These are phyloP conservation scores for Saturnispora besseyi DNA, from an alignment of 805 yeast species.

Conservation along the genomic window DNA sequence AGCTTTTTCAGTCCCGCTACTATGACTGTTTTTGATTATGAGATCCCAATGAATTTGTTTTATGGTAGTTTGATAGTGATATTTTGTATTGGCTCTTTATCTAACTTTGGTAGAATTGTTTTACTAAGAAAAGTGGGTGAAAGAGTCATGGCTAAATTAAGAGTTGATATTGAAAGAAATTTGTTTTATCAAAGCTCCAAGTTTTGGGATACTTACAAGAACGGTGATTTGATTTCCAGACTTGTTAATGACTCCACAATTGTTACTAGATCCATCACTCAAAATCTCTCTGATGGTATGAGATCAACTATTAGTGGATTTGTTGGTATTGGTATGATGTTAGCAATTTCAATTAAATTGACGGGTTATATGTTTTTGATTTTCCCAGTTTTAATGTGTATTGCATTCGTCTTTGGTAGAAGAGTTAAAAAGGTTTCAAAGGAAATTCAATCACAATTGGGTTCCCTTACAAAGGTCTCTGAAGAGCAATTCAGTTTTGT, in stretches of 20 bases:
- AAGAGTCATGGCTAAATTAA: conserved; percentile 71
- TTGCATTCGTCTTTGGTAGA: conserved; percentile 77
- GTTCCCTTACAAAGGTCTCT: conserved; percentile 77
- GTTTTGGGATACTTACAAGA: conserved; percentile 80
- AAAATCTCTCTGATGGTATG: conserved; percentile 86
- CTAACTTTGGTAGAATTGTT: conserved; percentile 76
- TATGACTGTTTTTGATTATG: conserved; percentile 32
- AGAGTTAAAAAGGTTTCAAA: conserved; percentile 66
- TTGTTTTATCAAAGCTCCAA: conserved; percentile 80
- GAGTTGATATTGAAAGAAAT: conserved; percentile 68
- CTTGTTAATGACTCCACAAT: conserved; percentile 83
- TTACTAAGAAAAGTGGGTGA: conserved; percentile 77
- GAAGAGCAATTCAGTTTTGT: conserved; percentile 86
- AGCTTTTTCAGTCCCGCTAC: conserved; percentile 11
- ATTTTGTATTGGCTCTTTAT: conserved; percentile 63
- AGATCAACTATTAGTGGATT: conserved; percentile 73
- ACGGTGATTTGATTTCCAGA: conserved; percentile 87
- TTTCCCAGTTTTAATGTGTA: conserved; percentile 74
- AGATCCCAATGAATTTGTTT: conserved; percentile 56
- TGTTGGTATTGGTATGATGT: conserved; percentile 90
- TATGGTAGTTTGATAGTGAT: conserved; percentile 51
- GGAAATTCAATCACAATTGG: conserved; percentile 74
- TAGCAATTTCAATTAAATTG: conserved; percentile 71
- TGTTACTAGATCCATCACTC: conserved; percentile 78
- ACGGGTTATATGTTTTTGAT: conserved; percentile 73